Base-by-base conservation (phyloP, 1,284 basidiomycete genomes). In the Naganishia albida region DNA sequence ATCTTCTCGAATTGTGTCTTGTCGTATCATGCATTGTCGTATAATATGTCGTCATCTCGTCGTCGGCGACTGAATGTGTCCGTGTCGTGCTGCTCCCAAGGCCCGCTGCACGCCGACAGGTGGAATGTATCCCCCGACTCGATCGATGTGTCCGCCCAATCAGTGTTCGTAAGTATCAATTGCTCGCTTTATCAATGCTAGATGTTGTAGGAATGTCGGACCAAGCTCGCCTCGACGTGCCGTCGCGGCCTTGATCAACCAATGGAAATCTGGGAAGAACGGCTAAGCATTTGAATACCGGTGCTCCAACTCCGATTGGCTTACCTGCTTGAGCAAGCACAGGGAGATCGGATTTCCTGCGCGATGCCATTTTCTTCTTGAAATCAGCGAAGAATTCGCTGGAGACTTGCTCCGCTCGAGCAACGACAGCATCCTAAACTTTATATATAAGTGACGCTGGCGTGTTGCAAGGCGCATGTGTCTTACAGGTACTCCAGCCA, bases 381-480 rank as follows among this genome's bases (percentile, higher is more conserved):
- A 93, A 93, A 69, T 90, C 86, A 67, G 85, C 82, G 7, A 92
- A 91, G 78, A 97, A 98, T 73, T 92, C 88, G 64, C 85, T 85
- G 15, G 93, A 95, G 52, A 98, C 86, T 49, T 85, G 78, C 69
- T 93, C 92, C 1, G 93, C 93, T 7, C 93, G 87, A 64, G 88
- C 83, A 43, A 97, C 90, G n/a, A 94, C 87, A 10, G 84, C 81
- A 50, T 62, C 60, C 53, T 66, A 20, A 1, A 13, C 4, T 2
- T n/a, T 15, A 18, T 25, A 20, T 26, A 3, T 15, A 20, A 26
- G 38, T 16, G 3, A 12, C 7, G n/a, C 15, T 20, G 30, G 18
- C 16, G 18, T 23, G 0, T 39, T 18, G 18, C 18, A 18, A 25
- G 16, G 12, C 18, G n/a, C n/a, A 8, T 43, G 10, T 12, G 20